Conservation (phyloP, 2,329 filamentous ascomycete species). For the Aureobasidium sp. region DNA sequence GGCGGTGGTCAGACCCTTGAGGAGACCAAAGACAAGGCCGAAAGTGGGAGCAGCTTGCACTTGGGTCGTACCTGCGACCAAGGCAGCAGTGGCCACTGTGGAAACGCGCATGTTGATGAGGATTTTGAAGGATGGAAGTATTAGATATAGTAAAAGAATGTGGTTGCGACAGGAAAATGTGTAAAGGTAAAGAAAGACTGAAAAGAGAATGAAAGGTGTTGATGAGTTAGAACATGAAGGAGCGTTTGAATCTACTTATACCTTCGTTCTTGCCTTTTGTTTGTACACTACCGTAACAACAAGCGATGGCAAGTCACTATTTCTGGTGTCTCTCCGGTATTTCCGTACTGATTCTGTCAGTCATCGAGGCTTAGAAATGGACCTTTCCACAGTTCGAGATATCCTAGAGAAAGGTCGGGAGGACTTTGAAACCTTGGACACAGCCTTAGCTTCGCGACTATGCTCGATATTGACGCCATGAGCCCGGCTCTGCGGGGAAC, state of each 20-base stretch:
- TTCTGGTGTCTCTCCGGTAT: not conserved
- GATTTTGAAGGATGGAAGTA: not conserved
- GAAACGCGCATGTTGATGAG: slow-evolving; percentile 6
- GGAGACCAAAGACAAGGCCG: not conserved
- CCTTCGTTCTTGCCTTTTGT: not conserved
- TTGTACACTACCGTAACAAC: not conserved
- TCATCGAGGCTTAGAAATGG: slow-evolving; percentile 1
- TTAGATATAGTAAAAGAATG: not conserved
- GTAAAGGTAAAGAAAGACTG: not conserved
- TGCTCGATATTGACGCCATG: not conserved
- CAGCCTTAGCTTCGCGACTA: not conserved
- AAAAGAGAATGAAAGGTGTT: slow-evolving; percentile 1
- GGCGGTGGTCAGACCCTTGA: not conserved
- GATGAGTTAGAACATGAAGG: not conserved
- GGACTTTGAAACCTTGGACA: slow-evolving; percentile 3
- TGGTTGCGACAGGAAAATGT: not conserved
- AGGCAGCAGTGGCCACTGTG: slow-evolving; percentile 1
- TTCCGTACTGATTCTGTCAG: not conserved
- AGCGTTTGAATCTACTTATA: slow-evolving; percentile 1
- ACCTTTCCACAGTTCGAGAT: not conserved
- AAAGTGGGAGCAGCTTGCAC: slow-evolving; percentile 13
- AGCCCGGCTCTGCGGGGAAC: not conserved
- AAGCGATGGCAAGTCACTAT: not conserved
- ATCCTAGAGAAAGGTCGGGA: not conserved
- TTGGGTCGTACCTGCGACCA: slow-evolving; percentile 10